These are phyloP conservation scores for Cnidoscolus chayamansa DNA, from an alignment of 441 rosid genomes.

Conservation along the genomic window DNA sequence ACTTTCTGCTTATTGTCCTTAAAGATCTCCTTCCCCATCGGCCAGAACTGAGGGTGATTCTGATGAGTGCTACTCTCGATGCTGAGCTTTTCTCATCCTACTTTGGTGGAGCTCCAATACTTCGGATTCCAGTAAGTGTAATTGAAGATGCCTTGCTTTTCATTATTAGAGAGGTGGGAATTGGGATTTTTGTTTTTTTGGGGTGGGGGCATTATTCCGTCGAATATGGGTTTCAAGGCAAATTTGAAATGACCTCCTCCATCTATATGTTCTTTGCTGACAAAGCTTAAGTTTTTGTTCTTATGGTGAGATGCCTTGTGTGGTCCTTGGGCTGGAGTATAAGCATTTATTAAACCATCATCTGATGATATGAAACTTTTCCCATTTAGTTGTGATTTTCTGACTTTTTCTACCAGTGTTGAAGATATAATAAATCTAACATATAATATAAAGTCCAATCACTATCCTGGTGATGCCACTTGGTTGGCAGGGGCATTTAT, in stretches of 20 bases:
- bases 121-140: conserved; percentile 67
- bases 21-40: conserved; percentile 86
- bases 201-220: no score
- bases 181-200: no score
- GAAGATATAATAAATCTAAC: background rate
- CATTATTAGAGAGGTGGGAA: background rate
- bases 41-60: conserved; percentile 71
- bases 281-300: no score
- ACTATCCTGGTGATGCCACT: no score
- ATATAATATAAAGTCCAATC: no score
- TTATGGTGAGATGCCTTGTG: background rate
- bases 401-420: no score
- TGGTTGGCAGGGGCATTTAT: no score
- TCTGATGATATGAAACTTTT: background rate
- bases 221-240: background rate
- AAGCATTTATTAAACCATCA: background rate
- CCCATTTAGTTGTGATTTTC: background rate
- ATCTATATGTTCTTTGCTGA: no score
- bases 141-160: background rate
- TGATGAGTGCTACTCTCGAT: conserved; percentile 95
- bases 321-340: background rate
- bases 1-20: conserved; percentile 87
- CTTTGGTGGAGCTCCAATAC: conserved; percentile 73
- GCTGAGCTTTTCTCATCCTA: conserved; percentile 87
- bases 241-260: conserved; percentile 7